These are phyloP conservation scores for Acanthamoeba healyi DNA, from an alignment of 208 protist species.

Conservation along the genomic window DNA sequence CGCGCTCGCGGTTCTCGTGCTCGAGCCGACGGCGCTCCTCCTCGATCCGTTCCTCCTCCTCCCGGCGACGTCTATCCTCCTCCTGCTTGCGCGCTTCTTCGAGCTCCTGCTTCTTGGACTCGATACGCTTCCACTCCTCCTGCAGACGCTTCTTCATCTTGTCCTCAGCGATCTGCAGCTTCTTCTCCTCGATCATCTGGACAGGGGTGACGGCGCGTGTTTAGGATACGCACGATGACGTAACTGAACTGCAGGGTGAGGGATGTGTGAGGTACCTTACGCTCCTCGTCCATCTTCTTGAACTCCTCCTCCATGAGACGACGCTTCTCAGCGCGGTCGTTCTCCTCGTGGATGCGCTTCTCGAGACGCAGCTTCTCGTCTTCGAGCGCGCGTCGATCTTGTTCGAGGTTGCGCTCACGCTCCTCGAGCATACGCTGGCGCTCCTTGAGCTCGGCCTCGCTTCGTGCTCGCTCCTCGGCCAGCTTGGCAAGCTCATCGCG, in stretches of 20 bases:
- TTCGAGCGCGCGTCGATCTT: constrained; percentile 12
- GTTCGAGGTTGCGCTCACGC: constrained; percentile 54
- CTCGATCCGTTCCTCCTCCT: constrained; percentile 38
- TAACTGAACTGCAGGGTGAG: not conserved
- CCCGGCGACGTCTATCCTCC: not conserved
- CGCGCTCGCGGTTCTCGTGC: not conserved
- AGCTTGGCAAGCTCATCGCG: constrained; percentile 23
- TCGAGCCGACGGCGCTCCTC: constrained; percentile 45
- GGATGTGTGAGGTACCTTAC: not conserved
- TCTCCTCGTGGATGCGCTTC: constrained; percentile 55
- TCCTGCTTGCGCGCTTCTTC: constrained; percentile 44
- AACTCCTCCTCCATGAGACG: constrained; percentile 49
- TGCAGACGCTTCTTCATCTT: constrained; percentile 58
- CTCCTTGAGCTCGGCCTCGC: constrained; percentile 30
- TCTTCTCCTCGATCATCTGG: constrained; percentile 43
- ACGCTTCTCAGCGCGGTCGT: constrained; percentile 47
- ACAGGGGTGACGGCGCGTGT: not conserved
- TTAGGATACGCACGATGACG: too few species aligned
- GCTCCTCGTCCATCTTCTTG: constrained; percentile 52
- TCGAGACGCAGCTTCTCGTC: constrained; percentile 46
- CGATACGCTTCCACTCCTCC: constrained; percentile 56
- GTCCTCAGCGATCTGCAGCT: constrained; percentile 59
- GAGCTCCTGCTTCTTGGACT: constrained; percentile 33
- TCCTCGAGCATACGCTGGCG: not conserved
- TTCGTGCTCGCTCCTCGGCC: constrained; percentile 20